Conservation (phyloP, 2,329 filamentous ascomycete species). For the Lithohypha guttulata region DNA sequence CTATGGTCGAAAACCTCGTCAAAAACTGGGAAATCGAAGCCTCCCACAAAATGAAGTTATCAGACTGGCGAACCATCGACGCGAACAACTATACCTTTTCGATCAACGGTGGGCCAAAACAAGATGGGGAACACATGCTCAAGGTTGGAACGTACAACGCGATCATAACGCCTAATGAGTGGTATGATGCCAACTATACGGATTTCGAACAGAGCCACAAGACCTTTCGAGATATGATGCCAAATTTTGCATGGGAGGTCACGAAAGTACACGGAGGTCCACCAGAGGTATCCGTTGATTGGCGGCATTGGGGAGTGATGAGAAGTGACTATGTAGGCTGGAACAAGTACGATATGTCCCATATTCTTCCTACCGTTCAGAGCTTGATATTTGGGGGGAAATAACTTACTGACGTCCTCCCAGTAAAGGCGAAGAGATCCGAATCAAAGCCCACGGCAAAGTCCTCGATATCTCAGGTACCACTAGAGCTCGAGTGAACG, state of each 20-base stretch:
- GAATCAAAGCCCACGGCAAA: slow-evolving; percentile 49
- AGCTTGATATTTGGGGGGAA: not conserved
- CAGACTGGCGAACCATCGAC: slow-evolving; percentile 58
- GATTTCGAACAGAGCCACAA: slow-evolving; percentile 57
- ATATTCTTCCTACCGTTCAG: not conserved
- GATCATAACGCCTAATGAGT: slow-evolving; percentile 48
- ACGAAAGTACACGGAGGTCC: slow-evolving; percentile 57
- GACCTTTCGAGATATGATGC: slow-evolving; percentile 64
- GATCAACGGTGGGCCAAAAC: slow-evolving; percentile 49
- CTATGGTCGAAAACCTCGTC: slow-evolving; percentile 57
- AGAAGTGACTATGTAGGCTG: slow-evolving; percentile 55
- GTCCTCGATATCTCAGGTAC: slow-evolving; percentile 54
- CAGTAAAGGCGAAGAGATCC: slow-evolving; percentile 53
- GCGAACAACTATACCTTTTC: slow-evolving; percentile 49
- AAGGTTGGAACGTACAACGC: slow-evolving; percentile 60
- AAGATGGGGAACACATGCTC: slow-evolving; percentile 54
- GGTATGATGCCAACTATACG: slow-evolving; percentile 51
- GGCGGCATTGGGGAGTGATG: slow-evolving; percentile 60
- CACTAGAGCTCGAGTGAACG: slow-evolving; percentile 51
- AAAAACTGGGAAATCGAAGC: slow-evolving; percentile 67
- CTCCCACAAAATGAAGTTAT: slow-evolving; percentile 51
- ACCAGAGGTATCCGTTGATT: slow-evolving; percentile 51
- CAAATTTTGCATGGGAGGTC: slow-evolving; percentile 61
- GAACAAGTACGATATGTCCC: slow-evolving; percentile 44
- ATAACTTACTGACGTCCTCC: not conserved